phyloP scores from a whole-genome alignment of 108 stramenopile genomes.

The Stephanodiscus minutulus region DNA sequence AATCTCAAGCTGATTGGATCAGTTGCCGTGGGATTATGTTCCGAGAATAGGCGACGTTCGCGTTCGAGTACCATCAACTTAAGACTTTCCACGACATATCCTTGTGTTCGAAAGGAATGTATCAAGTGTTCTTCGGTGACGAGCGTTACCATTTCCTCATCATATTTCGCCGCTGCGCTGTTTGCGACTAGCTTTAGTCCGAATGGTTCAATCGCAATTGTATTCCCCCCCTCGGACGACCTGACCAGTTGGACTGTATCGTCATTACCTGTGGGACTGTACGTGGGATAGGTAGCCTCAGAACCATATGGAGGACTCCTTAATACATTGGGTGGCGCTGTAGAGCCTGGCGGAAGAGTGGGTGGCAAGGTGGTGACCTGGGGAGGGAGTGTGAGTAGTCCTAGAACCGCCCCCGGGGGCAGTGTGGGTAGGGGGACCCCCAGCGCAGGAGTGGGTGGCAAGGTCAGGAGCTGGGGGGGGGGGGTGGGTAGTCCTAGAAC shows the following conservation, averaged over 20 bases:
- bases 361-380: constrained; percentile 2
- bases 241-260: background rate
- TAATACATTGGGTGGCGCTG: background rate
- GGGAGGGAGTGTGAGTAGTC: background rate
- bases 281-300: constrained; percentile 10
- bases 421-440: background rate
- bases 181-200: constrained; percentile 13
- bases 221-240: constrained; percentile 7
- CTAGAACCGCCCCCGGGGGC: background rate
- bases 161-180: constrained; percentile 8
- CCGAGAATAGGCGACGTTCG: constrained; percentile 10
- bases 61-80: constrained; percentile 37
- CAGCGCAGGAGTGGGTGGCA: background rate
- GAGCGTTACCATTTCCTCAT: constrained; percentile 16
- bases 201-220: constrained; percentile 22
- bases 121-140: constrained; percentile 38
- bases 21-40: background rate
- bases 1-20: background rate
- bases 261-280: constrained; percentile 6
- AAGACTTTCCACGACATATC: constrained; percentile 13
- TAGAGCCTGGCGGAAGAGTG: background rate
- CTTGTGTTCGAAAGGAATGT: constrained; percentile 36
- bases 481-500: background rate
- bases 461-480: background rate
- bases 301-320: background rate